Percentiles rank a stretch among this genome's conserved stretches.
Evolutionary conservation across 805 yeast genomes (phyloP).

Genomic region (Ogataea paradorogensis): DNA sequence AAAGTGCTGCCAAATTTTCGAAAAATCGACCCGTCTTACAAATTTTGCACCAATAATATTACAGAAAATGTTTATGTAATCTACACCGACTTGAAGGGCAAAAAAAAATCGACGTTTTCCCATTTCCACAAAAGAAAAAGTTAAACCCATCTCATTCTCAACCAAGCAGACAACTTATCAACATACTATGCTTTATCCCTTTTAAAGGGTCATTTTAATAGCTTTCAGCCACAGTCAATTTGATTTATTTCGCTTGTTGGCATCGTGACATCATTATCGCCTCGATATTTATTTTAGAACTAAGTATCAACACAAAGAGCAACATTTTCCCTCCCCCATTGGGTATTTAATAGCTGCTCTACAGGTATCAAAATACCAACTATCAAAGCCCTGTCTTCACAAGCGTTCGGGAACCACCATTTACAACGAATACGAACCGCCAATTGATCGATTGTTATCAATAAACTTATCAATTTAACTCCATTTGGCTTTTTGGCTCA

Average conservation of each 20-base stretch:
- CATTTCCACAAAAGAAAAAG: conserved; percentile 21
- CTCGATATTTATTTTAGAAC: conserved; percentile 1
- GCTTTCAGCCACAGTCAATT: conserved; percentile 5
- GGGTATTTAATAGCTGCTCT: conserved; percentile 1
- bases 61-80: conserved; percentile 1
- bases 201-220: conserved; percentile 4
- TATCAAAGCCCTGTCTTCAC: background rate
- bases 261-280: conserved; percentile 3
- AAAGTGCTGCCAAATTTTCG: conserved; percentile 10
- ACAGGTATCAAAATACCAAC: background rate
- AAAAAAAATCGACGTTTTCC: conserved; percentile 19
- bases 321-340: conserved; percentile 9
- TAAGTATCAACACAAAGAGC: conserved; percentile 8
- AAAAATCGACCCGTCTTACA: conserved; percentile 7
- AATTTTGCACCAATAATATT: conserved; percentile 7
- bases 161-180: conserved; percentile 13
- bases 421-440: conserved; percentile 1
- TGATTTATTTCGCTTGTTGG: conserved; percentile 2
- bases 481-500: conserved; percentile 13
- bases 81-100: conserved; percentile 12
- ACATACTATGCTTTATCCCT: conserved; percentile 12
- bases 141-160: conserved; percentile 11
- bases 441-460: background rate
- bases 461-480: conserved; percentile 11
- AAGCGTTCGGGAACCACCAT: background rate